phyloP scores from a whole-genome alignment of 306 rosid genomes.

The Vachellia pachyceras region DNA sequence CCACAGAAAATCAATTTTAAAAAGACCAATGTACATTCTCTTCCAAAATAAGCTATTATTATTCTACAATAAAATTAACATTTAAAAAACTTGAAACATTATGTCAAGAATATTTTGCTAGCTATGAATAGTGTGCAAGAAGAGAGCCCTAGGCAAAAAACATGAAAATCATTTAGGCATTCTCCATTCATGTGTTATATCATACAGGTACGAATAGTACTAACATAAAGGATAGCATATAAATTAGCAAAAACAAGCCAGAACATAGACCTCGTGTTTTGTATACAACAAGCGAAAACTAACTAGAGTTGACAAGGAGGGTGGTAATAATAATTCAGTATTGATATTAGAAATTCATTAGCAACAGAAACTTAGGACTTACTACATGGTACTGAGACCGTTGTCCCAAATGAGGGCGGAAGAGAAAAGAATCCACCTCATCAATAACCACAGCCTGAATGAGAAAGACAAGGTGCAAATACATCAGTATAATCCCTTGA shows the following conservation, averaged over 20 bases:
- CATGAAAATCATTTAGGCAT: neutral
- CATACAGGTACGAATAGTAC: neutral
- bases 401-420: slow-evolving; percentile 84
- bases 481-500: slow-evolving; percentile 1
- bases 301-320: neutral
- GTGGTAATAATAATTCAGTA: neutral
- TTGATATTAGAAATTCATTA: slow-evolving; percentile 3
- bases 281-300: neutral
- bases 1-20: slow-evolving; percentile 20
- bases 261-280: neutral
- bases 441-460: slow-evolving; percentile 86
- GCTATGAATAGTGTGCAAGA: neutral
- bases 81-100: neutral
- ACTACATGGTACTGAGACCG: slow-evolving; percentile 93
- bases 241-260: neutral
- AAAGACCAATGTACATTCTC: neutral
- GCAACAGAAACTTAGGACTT: slow-evolving; percentile 43
- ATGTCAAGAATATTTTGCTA: neutral
- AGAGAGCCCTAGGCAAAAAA: neutral
- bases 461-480: slow-evolving; percentile 5
- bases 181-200: neutral
- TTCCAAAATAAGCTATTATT: neutral
- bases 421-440: slow-evolving; percentile 95
- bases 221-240: neutral
- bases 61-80: neutral